Evolutionary conservation across 2,329 filamentous ascomycete species (phyloP), one percentile per base, ranked within the genome.

Genomic region (Trichoderma sp.): DNA sequence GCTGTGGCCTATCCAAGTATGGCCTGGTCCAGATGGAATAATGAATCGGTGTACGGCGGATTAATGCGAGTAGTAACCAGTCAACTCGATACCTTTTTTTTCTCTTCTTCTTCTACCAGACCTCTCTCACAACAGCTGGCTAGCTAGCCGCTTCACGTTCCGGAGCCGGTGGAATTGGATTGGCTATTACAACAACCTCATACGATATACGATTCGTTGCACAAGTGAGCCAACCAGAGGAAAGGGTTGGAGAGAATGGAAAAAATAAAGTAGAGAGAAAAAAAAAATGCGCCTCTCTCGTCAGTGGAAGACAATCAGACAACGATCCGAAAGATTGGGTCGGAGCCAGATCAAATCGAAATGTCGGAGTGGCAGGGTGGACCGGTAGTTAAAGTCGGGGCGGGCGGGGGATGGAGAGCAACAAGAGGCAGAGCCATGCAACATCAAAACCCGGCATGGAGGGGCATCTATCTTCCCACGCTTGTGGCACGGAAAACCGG

Each of bases 291-390:
- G 55, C 15, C 34, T 30, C 26, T 67, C 15, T 50, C 9, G 28
- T 34, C 15, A 34, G 28, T 55, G n/a, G 20, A 34, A 59, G 39
- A 68, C 32, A 62, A 57, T 28, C 39, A 62, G 39, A 53, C 12
- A 47, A 32, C 39, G 43, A 71, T 66, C 62, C 70, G 64, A 68
- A 68, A 64, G 58, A 68, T 43, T 68, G 70, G 70, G 64, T 50
- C 70, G 53, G 65, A 66, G 63, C 47, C 62, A 72, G 65, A 66
- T 70, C 68, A 71, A 67, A 71, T 66, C 30, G 71, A 71, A 61
- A 67, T 63, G 71, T 70, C 50, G 57, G 71, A 63, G 68, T 69
- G 36, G 71, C 71, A 72, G 71, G 67, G 71, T 72, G 71, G 71
- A 43, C 71, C 71, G 62, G 71, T 66, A 72, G 71, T 70, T 72